Evolutionary conservation across 1,284 basidiomycete genomes (phyloP), one percentile per base, ranked within the genome.

Genomic region (Rhizoctonia solani): DNA sequence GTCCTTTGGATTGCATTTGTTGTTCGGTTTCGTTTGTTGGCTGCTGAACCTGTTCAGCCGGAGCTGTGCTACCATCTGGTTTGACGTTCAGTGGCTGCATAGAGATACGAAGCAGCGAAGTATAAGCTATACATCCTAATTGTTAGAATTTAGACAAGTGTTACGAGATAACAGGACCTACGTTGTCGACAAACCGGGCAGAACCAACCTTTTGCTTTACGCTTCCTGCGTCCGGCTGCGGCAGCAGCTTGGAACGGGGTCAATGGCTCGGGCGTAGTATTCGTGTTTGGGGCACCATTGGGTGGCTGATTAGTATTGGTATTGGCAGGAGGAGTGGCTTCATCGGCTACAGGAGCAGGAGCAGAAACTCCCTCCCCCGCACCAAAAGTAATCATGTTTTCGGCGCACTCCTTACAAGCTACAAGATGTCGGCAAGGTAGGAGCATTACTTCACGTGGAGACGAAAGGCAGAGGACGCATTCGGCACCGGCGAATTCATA

Each of bases 301-400:
- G 29, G 39, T 13, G 58, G 16, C 23, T 39, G 49, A 30, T 69
- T 71, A 1, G 71, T 66, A 21, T 68, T 71, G 9, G 53, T 47
- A 21, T 69, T 67, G 2, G 55, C 70, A 13, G 46, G 69, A 14
- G 69, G 68, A 4, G 66, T 71, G n/a, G 68, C 55, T 13, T 37
- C 46, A 16, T 70, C 69, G 3, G 67, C 61, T 16, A 56, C 65
- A 9, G 9, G 9, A 47, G 74, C 72, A 19, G 66, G 54, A 0
- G 69, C 66, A 6, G 49, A 27, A 73, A 76, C 27, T 85, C 85
- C 46, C 3, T 93, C 93, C 1, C 93, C 93, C 0, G 93, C 93
- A 39, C 93, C 93, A 75, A 93, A 95, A 75, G 95, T 93, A 42
- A 95, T 88, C 93, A 95, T 95, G 74, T 95, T 95, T 49, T 95